phyloP scores from a whole-genome alignment of 176 grass and related monocot genomes.

The Elymus sibiricus region DNA sequence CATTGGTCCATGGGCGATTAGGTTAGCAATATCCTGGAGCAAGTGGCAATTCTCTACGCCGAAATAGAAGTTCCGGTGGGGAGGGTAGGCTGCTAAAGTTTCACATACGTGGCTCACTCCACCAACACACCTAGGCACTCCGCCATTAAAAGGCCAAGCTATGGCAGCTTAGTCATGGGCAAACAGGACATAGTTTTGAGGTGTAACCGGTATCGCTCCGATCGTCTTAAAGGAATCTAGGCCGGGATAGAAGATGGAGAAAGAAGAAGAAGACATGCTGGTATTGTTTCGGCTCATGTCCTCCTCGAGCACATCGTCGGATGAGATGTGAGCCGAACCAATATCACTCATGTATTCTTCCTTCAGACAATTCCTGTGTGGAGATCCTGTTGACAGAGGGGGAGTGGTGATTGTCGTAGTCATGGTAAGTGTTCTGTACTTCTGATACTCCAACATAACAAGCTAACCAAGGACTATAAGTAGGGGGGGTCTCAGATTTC shows the following conservation, averaged over 20 bases:
- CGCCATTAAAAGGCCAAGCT: slow-evolving; percentile 27
- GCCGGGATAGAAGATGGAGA: neutral
- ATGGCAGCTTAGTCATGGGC: neutral
- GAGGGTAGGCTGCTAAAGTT: neutral
- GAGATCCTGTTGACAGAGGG: neutral
- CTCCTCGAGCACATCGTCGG: neutral
- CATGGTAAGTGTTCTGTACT: neutral
- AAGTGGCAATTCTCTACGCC: slow-evolving; percentile 12
- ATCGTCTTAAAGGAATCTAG: neutral
- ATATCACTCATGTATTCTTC: slow-evolving; percentile 76
- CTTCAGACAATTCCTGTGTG: slow-evolving; percentile 7
- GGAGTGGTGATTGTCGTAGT: neutral
- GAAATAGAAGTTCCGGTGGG: neutral
- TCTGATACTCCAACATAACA: neutral
- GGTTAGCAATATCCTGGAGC: slow-evolving; percentile 26
- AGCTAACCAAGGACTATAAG: neutral
- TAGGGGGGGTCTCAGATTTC: neutral
- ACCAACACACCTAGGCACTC: neutral
- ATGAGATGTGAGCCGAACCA: slow-evolving; percentile 62
- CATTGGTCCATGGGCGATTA: neutral
- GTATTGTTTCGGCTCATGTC: slow-evolving; percentile 64
- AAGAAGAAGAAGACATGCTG: slow-evolving; percentile 63
- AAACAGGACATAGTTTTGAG: neutral
- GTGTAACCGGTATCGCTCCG: neutral
- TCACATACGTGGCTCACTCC: slow-evolving; percentile 23